These are phyloP conservation scores for Hypoxylon rickii DNA, from an alignment of 495 filamentous ascomycete genomes.

Conservation along the genomic window DNA sequence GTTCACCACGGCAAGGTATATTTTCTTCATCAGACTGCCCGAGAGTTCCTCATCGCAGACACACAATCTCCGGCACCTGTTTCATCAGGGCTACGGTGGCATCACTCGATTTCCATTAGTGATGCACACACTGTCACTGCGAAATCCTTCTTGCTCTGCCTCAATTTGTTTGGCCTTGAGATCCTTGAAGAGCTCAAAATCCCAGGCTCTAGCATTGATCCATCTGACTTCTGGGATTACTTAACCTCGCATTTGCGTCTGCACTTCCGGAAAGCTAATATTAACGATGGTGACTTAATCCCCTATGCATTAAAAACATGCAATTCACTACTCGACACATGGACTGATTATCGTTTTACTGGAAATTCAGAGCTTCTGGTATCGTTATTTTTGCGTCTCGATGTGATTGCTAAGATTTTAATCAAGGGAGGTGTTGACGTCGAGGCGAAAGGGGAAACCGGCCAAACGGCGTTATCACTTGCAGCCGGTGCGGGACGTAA, in stretches of 20 bases:
- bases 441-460: neutral
- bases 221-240: neutral
- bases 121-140: neutral
- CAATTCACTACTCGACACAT: no score
- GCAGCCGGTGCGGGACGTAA: no score
- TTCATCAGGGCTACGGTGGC: neutral
- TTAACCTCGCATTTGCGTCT: neutral
- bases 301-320: neutral
- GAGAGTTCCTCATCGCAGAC: constrained; percentile 30
- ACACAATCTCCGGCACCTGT: neutral
- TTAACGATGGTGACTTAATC: neutral
- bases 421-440: neutral
- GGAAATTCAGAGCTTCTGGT: neutral
- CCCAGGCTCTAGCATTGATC: neutral
- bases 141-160: neutral
- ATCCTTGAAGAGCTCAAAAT: neutral
- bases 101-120: neutral
- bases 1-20: constrained; percentile 31
- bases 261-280: neutral
- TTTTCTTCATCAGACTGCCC: constrained; percentile 38
- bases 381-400: neutral
- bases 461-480: neutral
- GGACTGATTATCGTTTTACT: no score
- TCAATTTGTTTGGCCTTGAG: neutral
- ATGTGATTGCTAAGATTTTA: neutral